phyloP scores from a whole-genome alignment of 768 basidiomycete species.

The Lyophyllum semitale region DNA sequence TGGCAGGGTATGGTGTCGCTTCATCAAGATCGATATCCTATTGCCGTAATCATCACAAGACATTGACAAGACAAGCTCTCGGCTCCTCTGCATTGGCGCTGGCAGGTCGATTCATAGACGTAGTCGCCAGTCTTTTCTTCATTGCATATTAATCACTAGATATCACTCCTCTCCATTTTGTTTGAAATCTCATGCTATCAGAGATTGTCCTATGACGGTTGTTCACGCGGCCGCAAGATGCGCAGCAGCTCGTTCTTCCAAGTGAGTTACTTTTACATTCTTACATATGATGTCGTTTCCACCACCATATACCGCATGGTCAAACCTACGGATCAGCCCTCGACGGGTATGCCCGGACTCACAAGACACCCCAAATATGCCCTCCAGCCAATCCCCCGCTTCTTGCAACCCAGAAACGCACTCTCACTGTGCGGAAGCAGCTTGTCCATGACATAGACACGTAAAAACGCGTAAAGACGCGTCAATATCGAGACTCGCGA shows the following conservation, averaged over 20 bases:
- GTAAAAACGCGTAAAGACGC: constrained; percentile 53
- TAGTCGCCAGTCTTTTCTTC: not conserved
- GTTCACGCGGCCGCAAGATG: constrained; percentile 4
- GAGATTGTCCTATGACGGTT: not conserved
- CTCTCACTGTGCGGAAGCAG: constrained; percentile 3
- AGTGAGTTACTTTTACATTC: not conserved
- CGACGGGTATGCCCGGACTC: constrained; percentile 25
- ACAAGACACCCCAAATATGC: not conserved
- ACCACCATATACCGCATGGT: constrained; percentile 23
- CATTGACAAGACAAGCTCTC: not conserved
- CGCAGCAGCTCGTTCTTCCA: not conserved
- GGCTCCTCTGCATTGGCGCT: constrained; percentile 6
- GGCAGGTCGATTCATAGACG: not conserved
- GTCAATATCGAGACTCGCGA: constrained; percentile 25
- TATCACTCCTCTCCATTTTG: constrained; percentile 4
- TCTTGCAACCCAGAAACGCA: constrained; percentile 9
- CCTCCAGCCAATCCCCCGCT: constrained; percentile 2
- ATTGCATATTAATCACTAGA: not conserved
- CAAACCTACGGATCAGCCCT: constrained; percentile 35
- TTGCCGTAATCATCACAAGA: not conserved
- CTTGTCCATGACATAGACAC: constrained; percentile 14
- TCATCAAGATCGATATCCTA: not conserved
- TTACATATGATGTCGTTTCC: not conserved
- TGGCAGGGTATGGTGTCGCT: too few species aligned
- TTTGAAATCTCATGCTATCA: not conserved